A percentile compares a stretch with the other conserved stretches of the same genome.
These are phyloP conservation scores for Aspergillus fijiensis DNA, from an alignment of 2,329 filamentous ascomycete genomes.

Conservation along the genomic window DNA sequence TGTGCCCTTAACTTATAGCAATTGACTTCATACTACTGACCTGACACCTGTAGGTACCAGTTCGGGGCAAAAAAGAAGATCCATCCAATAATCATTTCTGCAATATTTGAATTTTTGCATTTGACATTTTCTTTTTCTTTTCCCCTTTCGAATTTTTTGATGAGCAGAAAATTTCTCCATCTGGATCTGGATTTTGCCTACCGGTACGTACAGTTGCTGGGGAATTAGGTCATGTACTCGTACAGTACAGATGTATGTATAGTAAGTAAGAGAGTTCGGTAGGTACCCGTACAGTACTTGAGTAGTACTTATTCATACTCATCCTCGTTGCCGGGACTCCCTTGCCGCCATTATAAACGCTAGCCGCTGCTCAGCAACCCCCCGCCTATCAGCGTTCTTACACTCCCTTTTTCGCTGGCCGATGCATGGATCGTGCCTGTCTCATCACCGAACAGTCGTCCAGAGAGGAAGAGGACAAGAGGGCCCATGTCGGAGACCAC, in stretches of 20 bases:
- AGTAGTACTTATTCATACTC: not conserved
- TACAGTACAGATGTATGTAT: constrained; percentile 8
- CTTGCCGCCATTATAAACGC: constrained; percentile 36
- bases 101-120: not conserved
- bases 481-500: too few relatives aligned
- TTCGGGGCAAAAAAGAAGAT: not conserved
- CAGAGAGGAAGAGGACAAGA: not conserved
- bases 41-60: constrained; percentile 11
- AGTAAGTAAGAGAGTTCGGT: constrained; percentile 3
- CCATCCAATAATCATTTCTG: not conserved
- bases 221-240: not conserved
- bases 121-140: not conserved
- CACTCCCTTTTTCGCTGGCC: constrained; percentile 21
- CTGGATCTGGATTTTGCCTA: not conserved
- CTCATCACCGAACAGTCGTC: constrained; percentile 16
- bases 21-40: not conserved
- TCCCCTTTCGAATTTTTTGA: not conserved
- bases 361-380: constrained; percentile 35
- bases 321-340: constrained; percentile 39
- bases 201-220: not conserved
- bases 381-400: constrained; percentile 33
- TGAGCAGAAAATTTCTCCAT: not conserved
- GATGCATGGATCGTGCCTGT: constrained; percentile 28
- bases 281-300: constrained; percentile 12
- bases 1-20: not conserved